Evolutionary conservation across 495 filamentous ascomycete species (phyloP).

Genomic region (Baudoinia panamericana): DNA sequence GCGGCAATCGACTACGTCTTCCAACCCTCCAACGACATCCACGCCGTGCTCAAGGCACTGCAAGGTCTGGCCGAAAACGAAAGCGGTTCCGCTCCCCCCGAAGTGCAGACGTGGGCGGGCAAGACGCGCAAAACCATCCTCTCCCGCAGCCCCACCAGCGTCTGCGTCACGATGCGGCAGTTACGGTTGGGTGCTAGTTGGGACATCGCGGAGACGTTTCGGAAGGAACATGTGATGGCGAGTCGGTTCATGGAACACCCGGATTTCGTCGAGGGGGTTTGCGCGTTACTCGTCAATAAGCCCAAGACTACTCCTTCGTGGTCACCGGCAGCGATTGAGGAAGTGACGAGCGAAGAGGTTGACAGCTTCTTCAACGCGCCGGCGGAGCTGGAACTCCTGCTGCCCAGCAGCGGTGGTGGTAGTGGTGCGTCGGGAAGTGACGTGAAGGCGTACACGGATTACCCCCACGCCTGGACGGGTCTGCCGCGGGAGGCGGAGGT

Average conservation of each 20-base stretch:
- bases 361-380: slow-evolving; percentile 47
- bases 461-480: slow-evolving; percentile 48
- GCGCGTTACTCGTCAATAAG: slow-evolving; percentile 58
- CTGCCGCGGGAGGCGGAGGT: slow-evolving; percentile 67
- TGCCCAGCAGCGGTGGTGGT: no score
- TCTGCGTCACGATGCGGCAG: slow-evolving; percentile 68
- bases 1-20: slow-evolving; percentile 55
- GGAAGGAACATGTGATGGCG: slow-evolving; percentile 68
- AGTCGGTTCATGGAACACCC: slow-evolving; percentile 69
- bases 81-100: slow-evolving; percentile 8
- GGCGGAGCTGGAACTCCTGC: slow-evolving; percentile 25
- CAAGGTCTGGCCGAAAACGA: slow-evolving; percentile 4
- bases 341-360: slow-evolving; percentile 41
- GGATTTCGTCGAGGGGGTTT: slow-evolving; percentile 81
- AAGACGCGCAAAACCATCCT: slow-evolving; percentile 58
- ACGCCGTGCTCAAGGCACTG: slow-evolving; percentile 10
- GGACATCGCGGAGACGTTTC: slow-evolving; percentile 70
- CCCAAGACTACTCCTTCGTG: slow-evolving; percentile 46
- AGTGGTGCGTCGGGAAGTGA: no score
- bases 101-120: slow-evolving; percentile 48
- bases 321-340: slow-evolving; percentile 55
- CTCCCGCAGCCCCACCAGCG: slow-evolving; percentile 64
- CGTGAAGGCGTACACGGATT: slow-evolving; percentile 29
- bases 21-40: slow-evolving; percentile 11
- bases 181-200: slow-evolving; percentile 62